A percentile compares a stretch with the other conserved stretches of the same genome.
Conservation (phyloP, 2,329 filamentous ascomycete genomes). For the Verruconis gallopava region DNA sequence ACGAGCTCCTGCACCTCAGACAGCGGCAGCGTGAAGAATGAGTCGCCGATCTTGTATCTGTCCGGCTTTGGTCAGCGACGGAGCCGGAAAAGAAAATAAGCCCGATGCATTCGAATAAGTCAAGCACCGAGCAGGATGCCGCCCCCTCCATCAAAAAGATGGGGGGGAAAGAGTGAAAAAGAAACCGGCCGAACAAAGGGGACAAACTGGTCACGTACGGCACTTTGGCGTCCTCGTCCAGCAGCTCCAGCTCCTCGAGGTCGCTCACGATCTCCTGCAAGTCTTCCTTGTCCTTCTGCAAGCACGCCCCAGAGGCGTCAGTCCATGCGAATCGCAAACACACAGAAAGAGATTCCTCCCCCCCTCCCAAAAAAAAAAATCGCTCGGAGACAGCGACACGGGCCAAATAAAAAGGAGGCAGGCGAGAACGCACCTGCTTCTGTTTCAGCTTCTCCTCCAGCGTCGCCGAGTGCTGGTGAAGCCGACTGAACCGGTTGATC, state of each 20-base stretch:
- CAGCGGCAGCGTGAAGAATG: conserved; percentile 78
- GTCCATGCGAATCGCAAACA: too few relatives aligned
- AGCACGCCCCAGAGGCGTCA: too few relatives aligned
- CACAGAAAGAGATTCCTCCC: too few relatives aligned
- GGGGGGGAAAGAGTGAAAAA: background rate
- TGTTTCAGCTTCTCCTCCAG: conserved; percentile 68
- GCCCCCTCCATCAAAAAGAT: too few relatives aligned
- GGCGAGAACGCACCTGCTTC: conserved; percentile 58
- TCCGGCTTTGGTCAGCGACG: background rate
- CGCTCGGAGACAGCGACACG: background rate
- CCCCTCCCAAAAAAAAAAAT: too few relatives aligned
- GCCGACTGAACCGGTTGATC: conserved; percentile 92
- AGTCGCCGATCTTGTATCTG: conserved; percentile 94
- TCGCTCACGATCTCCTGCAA: conserved; percentile 85
- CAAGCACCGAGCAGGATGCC: too few relatives aligned
- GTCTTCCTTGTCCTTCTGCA: conserved; percentile 94
- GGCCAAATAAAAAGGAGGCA: background rate
- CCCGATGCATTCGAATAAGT: background rate
- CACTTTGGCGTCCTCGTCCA: conserved; percentile 86
- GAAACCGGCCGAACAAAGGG: background rate
- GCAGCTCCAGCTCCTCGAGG: conserved; percentile 88
- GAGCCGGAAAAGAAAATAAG: conserved; percentile 1
- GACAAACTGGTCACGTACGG: conserved; percentile 50
- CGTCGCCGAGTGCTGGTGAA: conserved; percentile 73
- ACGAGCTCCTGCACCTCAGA: conserved; percentile 81